Percentiles rank a stretch among this genome's conserved stretches.
phyloP scores from a whole-genome alignment of 148 eudicot genomes.

The Camellia granthamiana region DNA sequence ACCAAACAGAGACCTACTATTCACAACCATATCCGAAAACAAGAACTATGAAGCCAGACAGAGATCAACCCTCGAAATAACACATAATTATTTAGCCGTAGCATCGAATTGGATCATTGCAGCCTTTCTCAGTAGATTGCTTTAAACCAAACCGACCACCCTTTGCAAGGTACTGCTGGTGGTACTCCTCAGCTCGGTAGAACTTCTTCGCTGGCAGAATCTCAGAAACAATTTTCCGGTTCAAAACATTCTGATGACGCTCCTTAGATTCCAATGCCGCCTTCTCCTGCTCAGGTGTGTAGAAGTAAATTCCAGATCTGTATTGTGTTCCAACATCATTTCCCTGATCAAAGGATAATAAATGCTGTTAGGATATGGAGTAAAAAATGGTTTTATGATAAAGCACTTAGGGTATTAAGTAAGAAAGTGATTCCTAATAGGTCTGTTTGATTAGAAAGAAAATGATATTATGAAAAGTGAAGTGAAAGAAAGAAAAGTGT shows the following conservation, averaged over 20 bases:
- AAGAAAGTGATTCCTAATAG: no score
- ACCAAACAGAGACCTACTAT: neutral
- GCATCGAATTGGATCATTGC: slow-evolving; percentile 87
- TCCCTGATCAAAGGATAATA: slow-evolving; percentile 38
- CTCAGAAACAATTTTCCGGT: slow-evolving; percentile 72
- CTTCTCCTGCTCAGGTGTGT: slow-evolving; percentile 83
- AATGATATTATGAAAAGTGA: no score
- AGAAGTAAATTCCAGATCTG: slow-evolving; percentile 84
- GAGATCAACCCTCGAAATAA: neutral
- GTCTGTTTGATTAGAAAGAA: no score
- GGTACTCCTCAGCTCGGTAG: slow-evolving; percentile 81
- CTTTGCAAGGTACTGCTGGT: slow-evolving; percentile 86
- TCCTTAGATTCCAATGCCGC: slow-evolving; percentile 69
- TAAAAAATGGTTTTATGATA: neutral
- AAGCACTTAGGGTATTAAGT: neutral
- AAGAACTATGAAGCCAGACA: neutral
- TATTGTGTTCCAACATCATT: slow-evolving; percentile 81
- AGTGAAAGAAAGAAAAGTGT: no score
- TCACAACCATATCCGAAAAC: neutral
- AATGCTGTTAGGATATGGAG: slow-evolving; percentile 1
- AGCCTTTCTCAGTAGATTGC: slow-evolving; percentile 79
- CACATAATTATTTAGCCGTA: slow-evolving; percentile 45
- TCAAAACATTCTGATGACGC: slow-evolving; percentile 51
- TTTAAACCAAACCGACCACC: slow-evolving; percentile 73
- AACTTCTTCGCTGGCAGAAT: slow-evolving; percentile 79